Evolutionary conservation across 2,329 filamentous ascomycete species (phyloP).

Genomic region (Cordyceps tenuipes): DNA sequence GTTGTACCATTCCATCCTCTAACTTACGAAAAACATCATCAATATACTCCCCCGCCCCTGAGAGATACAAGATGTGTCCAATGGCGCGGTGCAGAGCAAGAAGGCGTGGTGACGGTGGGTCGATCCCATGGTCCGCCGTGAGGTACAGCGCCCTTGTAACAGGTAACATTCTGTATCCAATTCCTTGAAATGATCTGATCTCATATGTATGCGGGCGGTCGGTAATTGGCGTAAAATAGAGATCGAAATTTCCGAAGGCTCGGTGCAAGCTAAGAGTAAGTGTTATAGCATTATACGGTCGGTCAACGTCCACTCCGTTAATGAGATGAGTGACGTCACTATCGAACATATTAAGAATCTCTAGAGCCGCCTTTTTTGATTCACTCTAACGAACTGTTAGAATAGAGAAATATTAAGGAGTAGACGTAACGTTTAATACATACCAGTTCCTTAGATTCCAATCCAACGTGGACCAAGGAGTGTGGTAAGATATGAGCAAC

Average conservation of each 20-base stretch:
- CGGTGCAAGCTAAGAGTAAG: conserved; percentile 15
- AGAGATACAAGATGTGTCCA: conserved; percentile 25
- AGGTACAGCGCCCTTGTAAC: conserved; percentile 22
- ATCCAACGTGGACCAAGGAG: conserved; percentile 9
- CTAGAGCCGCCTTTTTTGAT: conserved; percentile 26
- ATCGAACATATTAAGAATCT: conserved; percentile 36
- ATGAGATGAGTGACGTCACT: conserved; percentile 26
- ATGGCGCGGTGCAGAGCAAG: conserved; percentile 27
- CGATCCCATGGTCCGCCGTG: conserved; percentile 18
- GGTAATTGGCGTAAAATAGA: conserved; percentile 16
- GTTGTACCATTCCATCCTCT: neutral
- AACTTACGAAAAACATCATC: conserved; percentile 18
- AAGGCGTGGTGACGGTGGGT: conserved; percentile 25
- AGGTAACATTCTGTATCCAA: conserved; percentile 16
- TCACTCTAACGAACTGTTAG: conserved; percentile 11
- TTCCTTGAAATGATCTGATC: conserved; percentile 15
- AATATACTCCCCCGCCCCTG: conserved; percentile 24
- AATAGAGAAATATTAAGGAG: neutral
- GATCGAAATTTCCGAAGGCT: conserved; percentile 16
- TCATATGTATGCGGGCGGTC: conserved; percentile 22
- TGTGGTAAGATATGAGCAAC: conserved; percentile 16
- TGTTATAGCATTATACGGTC: conserved; percentile 27
- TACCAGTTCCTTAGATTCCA: conserved; percentile 10
- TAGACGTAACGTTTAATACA: neutral
- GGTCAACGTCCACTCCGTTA: conserved; percentile 25